Evolutionary conservation across 1,284 basidiomycete species (phyloP).

Genomic region (Ustilago tritici): DNA sequence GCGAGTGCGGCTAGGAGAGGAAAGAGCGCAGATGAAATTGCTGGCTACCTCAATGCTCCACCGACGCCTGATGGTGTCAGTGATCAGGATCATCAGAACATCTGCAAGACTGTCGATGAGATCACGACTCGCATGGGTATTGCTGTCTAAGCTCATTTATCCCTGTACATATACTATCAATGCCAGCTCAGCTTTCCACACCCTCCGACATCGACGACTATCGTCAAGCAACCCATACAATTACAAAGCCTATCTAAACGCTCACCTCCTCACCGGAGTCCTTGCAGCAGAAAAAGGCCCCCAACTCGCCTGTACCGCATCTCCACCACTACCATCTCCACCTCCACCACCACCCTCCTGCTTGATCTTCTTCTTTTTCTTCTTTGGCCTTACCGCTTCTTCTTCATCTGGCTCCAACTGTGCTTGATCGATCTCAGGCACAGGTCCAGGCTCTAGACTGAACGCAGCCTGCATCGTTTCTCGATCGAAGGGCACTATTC

Average conservation of each 20-base stretch:
- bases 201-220: too few relatives aligned
- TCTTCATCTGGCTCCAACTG: conserved; percentile 54
- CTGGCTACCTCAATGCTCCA: conserved; percentile 26
- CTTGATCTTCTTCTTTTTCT: conserved; percentile 45
- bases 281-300: conserved; percentile 23
- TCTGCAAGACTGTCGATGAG: conserved; percentile 53
- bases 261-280: conserved; percentile 23
- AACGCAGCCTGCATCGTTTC: conserved; percentile 49
- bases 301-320: conserved; percentile 6
- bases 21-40: conserved; percentile 42
- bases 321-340: background rate
- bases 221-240: background rate
- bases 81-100: conserved; percentile 32
- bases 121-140: conserved; percentile 45
- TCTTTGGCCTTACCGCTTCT: conserved; percentile 32
- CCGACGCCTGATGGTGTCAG: conserved; percentile 14
- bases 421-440: conserved; percentile 48
- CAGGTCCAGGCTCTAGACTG: conserved; percentile 35
- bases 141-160: conserved; percentile 17
- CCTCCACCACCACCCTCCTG: background rate
- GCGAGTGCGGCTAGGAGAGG: conserved; percentile 73
- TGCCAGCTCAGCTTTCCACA: too few relatives aligned
- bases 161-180: background rate
- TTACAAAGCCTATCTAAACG: conserved; percentile 1
- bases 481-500: conserved; percentile 46